Conservation (phyloP, 2,329 filamentous ascomycete genomes). For the Aspergillus sp. region DNA sequence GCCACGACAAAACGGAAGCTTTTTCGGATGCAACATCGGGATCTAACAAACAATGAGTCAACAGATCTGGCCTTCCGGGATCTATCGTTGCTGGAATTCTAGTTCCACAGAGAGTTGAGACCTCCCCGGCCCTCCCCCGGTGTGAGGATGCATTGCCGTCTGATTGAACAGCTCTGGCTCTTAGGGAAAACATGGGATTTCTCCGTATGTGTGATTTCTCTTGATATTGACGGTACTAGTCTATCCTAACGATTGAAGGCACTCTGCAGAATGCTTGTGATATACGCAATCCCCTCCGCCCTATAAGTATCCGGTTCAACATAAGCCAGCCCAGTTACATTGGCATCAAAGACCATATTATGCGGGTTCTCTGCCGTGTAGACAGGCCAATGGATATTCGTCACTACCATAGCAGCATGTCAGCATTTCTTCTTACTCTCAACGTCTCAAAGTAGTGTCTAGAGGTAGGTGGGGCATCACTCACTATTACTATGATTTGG, state of each 20-base stretch:
- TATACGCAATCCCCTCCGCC: conserved; percentile 3
- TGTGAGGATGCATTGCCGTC: neutral
- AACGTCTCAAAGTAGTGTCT: neutral
- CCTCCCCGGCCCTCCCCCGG: too few relatives aligned
- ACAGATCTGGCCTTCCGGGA: neutral
- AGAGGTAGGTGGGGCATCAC: neutral
- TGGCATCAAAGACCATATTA: conserved; percentile 14
- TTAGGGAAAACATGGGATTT: too few relatives aligned
- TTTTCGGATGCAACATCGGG: neutral
- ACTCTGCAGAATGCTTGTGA: neutral
- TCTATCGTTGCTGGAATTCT: neutral
- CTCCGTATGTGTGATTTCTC: too few relatives aligned
- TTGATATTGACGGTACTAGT: too few relatives aligned
- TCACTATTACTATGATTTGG: conserved; percentile 5
- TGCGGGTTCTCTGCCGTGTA: neutral
- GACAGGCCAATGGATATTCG: conserved; percentile 6
- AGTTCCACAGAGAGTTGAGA: neutral
- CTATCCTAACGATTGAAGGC: neutral
- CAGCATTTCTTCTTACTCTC: neutral
- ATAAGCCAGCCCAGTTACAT: conserved; percentile 3
- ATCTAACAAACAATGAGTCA: neutral
- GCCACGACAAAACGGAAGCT: neutral
- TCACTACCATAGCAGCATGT: neutral
- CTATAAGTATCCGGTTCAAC: conserved; percentile 11
- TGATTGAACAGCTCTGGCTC: neutral